Percentiles rank a stretch among this genome's conserved stretches.
These are phyloP conservation scores for Colletotrichum godetiae DNA, from an alignment of 2,329 filamentous ascomycete species.

Conservation along the genomic window DNA sequence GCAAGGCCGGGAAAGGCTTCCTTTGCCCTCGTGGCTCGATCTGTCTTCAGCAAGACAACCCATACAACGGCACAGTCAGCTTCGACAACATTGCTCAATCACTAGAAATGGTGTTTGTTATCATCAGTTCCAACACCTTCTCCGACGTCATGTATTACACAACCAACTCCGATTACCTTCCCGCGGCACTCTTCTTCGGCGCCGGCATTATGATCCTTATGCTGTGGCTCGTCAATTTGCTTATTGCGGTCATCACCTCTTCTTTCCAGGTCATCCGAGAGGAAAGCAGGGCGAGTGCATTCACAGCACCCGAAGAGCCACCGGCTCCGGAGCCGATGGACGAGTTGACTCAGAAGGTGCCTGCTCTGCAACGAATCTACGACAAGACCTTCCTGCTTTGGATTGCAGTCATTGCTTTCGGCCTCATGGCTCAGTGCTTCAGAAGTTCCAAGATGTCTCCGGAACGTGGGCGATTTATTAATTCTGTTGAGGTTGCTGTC, in stretches of 20 bases:
- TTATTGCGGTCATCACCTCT: conserved; percentile 97
- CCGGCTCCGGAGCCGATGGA: conserved; percentile 38
- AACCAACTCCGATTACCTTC: conserved; percentile 89
- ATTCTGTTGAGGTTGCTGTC: conserved; percentile 77
- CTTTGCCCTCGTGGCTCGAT: conserved; percentile 86
- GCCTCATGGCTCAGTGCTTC: conserved; percentile 81
- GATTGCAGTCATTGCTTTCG: conserved; percentile 83
- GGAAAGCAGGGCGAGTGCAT: conserved; percentile 93
- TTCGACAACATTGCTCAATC: conserved; percentile 97
- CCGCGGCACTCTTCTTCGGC: conserved; percentile 82
- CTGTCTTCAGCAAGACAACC: conserved; percentile 83
- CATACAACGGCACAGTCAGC: conserved; percentile 86
- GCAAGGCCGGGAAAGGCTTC: conserved; percentile 79
- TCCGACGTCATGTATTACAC: conserved; percentile 95
- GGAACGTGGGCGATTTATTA: conserved; percentile 71
- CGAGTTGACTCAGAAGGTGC: conserved; percentile 44
- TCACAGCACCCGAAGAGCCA: conserved; percentile 77
- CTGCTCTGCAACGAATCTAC: conserved; percentile 76
- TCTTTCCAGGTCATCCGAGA: conserved; percentile 98
- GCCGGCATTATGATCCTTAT: conserved; percentile 89
- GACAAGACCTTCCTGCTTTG: conserved; percentile 81
- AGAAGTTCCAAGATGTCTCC: conserved; percentile 81
- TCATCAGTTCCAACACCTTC: conserved; percentile 99
- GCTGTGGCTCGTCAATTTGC: conserved; percentile 94
- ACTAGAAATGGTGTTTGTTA: conserved; percentile 92